Evolutionary conservation across 208 protist species (phyloP), one percentile per base, ranked within the genome.

Genomic region (Angomonas ambiguus): DNA sequence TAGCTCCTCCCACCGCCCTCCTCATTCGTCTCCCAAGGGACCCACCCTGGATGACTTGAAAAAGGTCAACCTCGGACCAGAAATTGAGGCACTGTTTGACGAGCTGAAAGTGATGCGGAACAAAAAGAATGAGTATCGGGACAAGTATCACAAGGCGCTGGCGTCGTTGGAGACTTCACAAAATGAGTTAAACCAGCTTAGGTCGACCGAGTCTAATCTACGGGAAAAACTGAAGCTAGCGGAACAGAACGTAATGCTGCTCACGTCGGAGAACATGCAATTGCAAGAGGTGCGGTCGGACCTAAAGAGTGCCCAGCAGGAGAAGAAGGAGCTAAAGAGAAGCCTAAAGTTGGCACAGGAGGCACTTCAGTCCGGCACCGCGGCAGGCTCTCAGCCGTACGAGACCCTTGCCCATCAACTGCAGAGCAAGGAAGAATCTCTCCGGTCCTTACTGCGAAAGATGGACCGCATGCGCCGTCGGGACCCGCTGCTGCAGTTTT

Each of bases 241-340:
- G 2, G 85, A 96, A 58, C 86, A 92, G 41, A 82, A 96, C 28
- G 80, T 93, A 3, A 72, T 94, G 69, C 80, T 93, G 38, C 82
- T 96, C 59, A 96, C 83, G 24, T 91, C 83, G 0, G 87, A 96
- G 66, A 92, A 89, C 74, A 89, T 96, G 79, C 78, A 91, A 53
- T 65, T 92, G 65, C 80, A 76, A 5, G 85, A 96, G 18, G 71
- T 66, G 56, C 76, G 67, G 57, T 84, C 81, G 65, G 59, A 72
- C 3, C 80, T 79, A 65, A 85, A 82, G 69, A 61, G 83, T 57
- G 71, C 87, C 22, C 64, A 53, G 10, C 65, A 72, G n/a, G 64
- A 71, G 20, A 88, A 89, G 65, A 34, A 61, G 59, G 62, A 75
- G 63, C 71, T 91, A 5, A 65, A 73, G 25, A 53, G 59, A 4